These are phyloP conservation scores for Colletotrichum plurivorum DNA, from an alignment of 2,329 filamentous ascomycete species.

Conservation along the genomic window DNA sequence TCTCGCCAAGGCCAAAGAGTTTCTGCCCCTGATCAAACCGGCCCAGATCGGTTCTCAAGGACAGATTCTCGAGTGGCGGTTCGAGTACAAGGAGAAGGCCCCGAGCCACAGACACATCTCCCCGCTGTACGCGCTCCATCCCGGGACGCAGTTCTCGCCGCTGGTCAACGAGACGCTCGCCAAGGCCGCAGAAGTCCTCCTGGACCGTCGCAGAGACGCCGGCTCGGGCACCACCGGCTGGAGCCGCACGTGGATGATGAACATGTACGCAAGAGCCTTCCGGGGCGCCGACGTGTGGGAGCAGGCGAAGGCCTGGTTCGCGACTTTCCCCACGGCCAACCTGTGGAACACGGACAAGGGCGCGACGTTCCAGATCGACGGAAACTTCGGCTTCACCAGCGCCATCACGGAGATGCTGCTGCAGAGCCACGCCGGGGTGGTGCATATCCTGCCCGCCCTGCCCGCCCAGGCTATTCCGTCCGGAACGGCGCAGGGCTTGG, in stretches of 20 bases:
- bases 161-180: slow-evolving; percentile 48
- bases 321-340: slow-evolving; percentile 55
- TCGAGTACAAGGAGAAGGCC: slow-evolving; percentile 56
- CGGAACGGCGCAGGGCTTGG: background rate
- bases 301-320: slow-evolving; percentile 53
- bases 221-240: slow-evolving; percentile 39
- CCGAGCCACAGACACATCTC: slow-evolving; percentile 66
- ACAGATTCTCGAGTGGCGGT: slow-evolving; percentile 32
- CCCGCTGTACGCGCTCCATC: slow-evolving; percentile 62
- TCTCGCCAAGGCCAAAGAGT: slow-evolving; percentile 10
- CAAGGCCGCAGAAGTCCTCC: slow-evolving; percentile 36
- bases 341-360: slow-evolving; percentile 51
- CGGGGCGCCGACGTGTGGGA: slow-evolving; percentile 46
- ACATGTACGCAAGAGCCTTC: slow-evolving; percentile 13
- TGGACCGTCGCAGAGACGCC: slow-evolving; percentile 26
- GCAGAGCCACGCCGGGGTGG: slow-evolving; percentile 51
- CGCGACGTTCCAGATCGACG: slow-evolving; percentile 61
- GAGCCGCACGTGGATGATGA: slow-evolving; percentile 15
- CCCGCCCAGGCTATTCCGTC: slow-evolving; percentile 4
- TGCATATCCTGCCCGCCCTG: slow-evolving; percentile 46
- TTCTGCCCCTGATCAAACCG: slow-evolving; percentile 6
- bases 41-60: slow-evolving; percentile 23
- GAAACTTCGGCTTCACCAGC: slow-evolving; percentile 61
- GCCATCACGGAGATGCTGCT: slow-evolving; percentile 61
- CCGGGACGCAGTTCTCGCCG: slow-evolving; percentile 46